A percentile compares a stretch with the other conserved stretches of the same genome.
phyloP scores from a whole-genome alignment of 441 rosid genomes.

The Adansonia madagascariensis region DNA sequence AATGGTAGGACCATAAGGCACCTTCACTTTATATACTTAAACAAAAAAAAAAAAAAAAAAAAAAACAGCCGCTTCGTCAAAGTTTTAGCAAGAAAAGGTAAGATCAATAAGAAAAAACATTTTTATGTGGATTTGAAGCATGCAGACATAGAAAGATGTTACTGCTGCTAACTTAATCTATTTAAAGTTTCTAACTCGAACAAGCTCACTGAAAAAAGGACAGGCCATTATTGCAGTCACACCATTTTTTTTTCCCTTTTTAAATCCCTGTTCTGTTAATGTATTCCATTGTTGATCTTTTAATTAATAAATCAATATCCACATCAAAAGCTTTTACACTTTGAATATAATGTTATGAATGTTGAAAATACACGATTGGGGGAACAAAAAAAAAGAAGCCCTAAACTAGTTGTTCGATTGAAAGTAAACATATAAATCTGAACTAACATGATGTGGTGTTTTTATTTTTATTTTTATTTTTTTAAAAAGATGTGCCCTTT shows the following conservation, averaged over 20 bases:
- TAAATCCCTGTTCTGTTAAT: neutral
- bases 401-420: neutral
- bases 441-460: neutral
- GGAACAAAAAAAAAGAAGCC: neutral
- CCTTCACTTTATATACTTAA: neutral
- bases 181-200: slow-evolving; percentile 19
- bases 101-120: neutral
- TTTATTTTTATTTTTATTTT: neutral
- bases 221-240: neutral
- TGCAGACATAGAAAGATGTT: neutral
- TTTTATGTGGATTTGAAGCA: neutral
- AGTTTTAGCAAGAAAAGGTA: slow-evolving; percentile 5
- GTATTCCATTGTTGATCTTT: slow-evolving; percentile 2
- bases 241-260: neutral
- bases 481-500: neutral
- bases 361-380: neutral
- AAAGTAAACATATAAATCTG: slow-evolving; percentile 1
- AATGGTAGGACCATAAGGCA: neutral
- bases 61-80: neutral
- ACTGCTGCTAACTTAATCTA: neutral
- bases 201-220: neutral
- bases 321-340: neutral
- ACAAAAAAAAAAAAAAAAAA: neutral
- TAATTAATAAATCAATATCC: neutral
- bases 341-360: neutral